Conservation (phyloP, 164 flowering plant genomes). For the Magnolia officinalis region DNA sequence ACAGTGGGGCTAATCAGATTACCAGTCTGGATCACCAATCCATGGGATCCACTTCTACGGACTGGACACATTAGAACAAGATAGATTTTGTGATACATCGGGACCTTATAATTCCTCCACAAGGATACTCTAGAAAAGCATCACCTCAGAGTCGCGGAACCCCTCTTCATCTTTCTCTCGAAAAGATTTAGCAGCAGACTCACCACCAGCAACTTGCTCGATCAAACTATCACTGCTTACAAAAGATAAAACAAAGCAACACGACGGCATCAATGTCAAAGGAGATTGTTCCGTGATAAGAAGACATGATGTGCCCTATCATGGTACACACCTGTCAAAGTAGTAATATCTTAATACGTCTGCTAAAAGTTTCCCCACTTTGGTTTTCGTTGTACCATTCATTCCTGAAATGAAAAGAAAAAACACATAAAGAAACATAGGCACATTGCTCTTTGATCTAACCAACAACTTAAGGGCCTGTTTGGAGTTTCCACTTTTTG, state of each 20-base stretch:
- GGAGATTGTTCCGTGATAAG: neutral
- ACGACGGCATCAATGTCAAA: neutral
- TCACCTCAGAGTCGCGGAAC: conserved; percentile 72
- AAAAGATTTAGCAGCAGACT: conserved; percentile 39
- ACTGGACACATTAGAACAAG: neutral
- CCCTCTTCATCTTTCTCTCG: conserved; percentile 61
- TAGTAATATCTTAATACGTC: conserved; percentile 68
- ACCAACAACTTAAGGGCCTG: neutral
- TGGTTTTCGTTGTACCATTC: conserved; percentile 53
- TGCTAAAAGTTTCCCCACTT: conserved; percentile 59
- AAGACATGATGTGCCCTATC: neutral
- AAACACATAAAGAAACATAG: neutral
- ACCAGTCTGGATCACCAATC: too few species aligned
- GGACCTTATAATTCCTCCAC: neutral
- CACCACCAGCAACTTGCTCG: conserved; percentile 73
- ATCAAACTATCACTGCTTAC: conserved; percentile 65
- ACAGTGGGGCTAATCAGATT: too few species aligned
- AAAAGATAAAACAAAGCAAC: conserved; percentile 1
- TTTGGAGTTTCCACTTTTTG: neutral
- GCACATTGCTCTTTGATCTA: neutral
- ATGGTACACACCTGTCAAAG: conserved; percentile 66
- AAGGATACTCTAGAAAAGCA: neutral
- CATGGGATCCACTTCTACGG: neutral
- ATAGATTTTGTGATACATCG: too few species aligned
- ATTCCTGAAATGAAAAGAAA: conserved; percentile 41